Evolutionary conservation across 805 yeast genomes (phyloP).

Genomic region (Wickerhamomyces queroliae): DNA sequence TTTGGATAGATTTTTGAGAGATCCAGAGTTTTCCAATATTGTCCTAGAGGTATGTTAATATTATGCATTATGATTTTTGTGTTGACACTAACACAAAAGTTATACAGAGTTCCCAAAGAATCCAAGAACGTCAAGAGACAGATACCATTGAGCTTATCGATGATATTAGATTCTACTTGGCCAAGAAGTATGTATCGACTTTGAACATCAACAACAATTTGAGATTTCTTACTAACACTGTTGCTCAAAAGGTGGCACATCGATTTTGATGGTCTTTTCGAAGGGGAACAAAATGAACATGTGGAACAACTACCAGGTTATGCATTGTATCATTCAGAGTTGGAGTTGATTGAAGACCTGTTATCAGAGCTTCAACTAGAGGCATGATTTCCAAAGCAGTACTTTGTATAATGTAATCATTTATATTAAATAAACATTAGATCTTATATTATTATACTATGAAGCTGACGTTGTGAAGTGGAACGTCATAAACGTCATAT

Average conservation of each 20-base stretch:
- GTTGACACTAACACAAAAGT: conserved; percentile 6
- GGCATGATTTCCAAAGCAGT: conserved; percentile 33
- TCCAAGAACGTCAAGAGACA: conserved; percentile 57
- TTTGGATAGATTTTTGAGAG: conserved; percentile 30
- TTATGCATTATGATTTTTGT: not conserved
- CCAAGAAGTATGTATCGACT: conserved; percentile 10
- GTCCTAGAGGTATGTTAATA: conserved; percentile 25
- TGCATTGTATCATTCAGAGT: conserved; percentile 23
- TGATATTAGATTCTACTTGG: conserved; percentile 63
- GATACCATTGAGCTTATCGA: conserved; percentile 79
- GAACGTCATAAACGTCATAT: no score
- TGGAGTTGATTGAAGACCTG: conserved; percentile 33
- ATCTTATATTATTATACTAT: no score
- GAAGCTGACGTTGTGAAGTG: no score
- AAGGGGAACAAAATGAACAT: conserved; percentile 17
- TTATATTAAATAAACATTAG: not conserved
- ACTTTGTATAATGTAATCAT: no score
- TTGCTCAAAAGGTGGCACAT: conserved; percentile 12
- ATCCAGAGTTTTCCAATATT: conserved; percentile 33
- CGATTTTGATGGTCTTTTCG: conserved; percentile 27
- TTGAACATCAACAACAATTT: not conserved
- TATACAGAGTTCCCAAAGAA: conserved; percentile 43
- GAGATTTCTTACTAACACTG: not conserved
- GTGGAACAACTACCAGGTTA: conserved; percentile 18
- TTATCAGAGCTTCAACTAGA: conserved; percentile 34